These are phyloP conservation scores for Epicoccum nigrum DNA, from an alignment of 2,329 filamentous ascomycete species.

Conservation along the genomic window DNA sequence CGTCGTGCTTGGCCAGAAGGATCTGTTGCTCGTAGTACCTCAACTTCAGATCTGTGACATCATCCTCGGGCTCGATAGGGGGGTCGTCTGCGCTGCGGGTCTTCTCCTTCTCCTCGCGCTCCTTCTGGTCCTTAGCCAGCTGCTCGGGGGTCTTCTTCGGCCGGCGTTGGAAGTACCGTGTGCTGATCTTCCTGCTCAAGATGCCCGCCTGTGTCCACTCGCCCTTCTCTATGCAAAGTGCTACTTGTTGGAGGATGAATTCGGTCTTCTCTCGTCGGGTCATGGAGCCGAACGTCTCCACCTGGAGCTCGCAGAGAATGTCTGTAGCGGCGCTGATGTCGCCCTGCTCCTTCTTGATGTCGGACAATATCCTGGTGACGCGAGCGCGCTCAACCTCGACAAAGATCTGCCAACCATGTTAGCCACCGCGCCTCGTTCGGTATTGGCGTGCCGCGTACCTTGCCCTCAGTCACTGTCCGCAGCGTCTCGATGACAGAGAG, in stretches of 20 bases:
- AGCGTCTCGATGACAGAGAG: constrained; percentile 92
- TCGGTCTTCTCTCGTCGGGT: constrained; percentile 96
- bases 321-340: constrained; percentile 89
- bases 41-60: constrained; percentile 95
- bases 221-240: constrained; percentile 89
- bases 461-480: constrained; percentile 95
- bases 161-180: constrained; percentile 86
- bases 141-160: constrained; percentile 89
- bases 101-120: constrained; percentile 81
- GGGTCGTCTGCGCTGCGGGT: constrained; percentile 78
- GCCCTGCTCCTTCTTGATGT: constrained; percentile 96
- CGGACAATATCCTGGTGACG: constrained; percentile 90
- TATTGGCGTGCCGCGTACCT: constrained; percentile 59
- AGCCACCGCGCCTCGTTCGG: constrained; percentile 13
- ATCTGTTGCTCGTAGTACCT: constrained; percentile 98
- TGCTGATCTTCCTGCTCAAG: constrained; percentile 95
- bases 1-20: constrained; percentile 90
- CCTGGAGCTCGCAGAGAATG: constrained; percentile 94
- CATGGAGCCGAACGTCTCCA: constrained; percentile 99
- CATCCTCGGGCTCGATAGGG: constrained; percentile 77
- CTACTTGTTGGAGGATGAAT: constrained; percentile 95
- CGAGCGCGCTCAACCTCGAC: constrained; percentile 97
- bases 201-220: constrained; percentile 98
- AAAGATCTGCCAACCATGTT: constrained; percentile 72
- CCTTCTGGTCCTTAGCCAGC: constrained; percentile 88